Conservation (phyloP, 305 asterid genomes). For the Fraxinus dipetala region DNA sequence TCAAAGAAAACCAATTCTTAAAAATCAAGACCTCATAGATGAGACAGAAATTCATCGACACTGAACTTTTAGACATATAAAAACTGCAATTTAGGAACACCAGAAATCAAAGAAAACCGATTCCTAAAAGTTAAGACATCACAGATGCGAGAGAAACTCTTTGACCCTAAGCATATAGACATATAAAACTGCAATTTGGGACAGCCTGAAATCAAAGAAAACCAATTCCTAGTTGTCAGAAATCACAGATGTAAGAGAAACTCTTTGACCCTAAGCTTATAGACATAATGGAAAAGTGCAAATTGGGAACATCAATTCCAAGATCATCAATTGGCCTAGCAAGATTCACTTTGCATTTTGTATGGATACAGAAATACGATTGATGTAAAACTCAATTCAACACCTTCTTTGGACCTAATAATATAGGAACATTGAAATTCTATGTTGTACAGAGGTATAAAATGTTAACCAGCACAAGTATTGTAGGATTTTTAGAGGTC, state of each 20-base stretch:
- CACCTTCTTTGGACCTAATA: neutral
- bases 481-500: neutral
- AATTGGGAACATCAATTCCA: neutral
- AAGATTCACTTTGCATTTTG: neutral
- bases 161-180: neutral
- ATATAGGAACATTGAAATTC: neutral
- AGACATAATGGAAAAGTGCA: neutral
- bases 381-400: neutral
- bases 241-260: neutral
- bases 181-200: neutral
- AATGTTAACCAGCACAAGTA: neutral
- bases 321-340: neutral
- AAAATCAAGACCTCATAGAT: neutral
- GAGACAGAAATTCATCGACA: neutral
- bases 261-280: neutral
- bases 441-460: neutral
- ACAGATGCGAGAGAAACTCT: neutral
- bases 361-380: neutral
- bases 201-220: slow-evolving; percentile 45
- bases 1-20: neutral
- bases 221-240: neutral
- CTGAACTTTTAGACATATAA: neutral
- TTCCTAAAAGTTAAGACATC: neutral
- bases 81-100: slow-evolving; percentile 26
- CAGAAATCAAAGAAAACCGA: slow-evolving; percentile 31